Evolutionary conservation across 331 rosid species (phyloP).

Genomic region (Phaseolus coccineus): DNA sequence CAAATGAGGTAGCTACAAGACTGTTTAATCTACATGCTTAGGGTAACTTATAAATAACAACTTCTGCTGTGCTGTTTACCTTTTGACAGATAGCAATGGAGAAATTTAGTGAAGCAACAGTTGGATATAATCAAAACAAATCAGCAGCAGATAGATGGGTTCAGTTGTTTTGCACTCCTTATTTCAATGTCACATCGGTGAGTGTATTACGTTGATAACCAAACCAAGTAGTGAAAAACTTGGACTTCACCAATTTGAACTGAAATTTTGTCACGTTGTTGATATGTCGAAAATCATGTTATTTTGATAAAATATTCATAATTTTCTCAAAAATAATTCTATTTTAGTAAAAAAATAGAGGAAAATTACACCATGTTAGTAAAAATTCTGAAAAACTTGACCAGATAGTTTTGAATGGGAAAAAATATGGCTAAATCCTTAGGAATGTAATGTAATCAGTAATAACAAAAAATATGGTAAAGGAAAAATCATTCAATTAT

Average conservation of each 20-base stretch:
- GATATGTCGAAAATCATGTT: no score
- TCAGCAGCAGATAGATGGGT: slow-evolving; percentile 89
- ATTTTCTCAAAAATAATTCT: no score
- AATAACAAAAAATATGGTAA: not conserved
- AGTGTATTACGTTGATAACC: slow-evolving; percentile 45
- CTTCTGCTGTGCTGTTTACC: slow-evolving; percentile 1
- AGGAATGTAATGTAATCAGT: not conserved
- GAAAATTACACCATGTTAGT: no score
- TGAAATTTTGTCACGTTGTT: no score
- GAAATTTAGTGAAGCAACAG: slow-evolving; percentile 97
- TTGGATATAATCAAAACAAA: slow-evolving; percentile 71
- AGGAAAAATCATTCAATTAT: not conserved
- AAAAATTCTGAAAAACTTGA: not conserved
- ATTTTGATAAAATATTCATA: no score
- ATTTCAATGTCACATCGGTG: slow-evolving; percentile 87
- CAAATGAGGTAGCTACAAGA: slow-evolving; percentile 73
- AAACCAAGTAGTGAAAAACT: not conserved
- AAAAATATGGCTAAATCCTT: not conserved
- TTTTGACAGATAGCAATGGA: slow-evolving; percentile 82
- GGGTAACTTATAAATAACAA: slow-evolving; percentile 2
- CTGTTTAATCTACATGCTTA: not conserved
- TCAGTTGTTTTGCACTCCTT: slow-evolving; percentile 83
- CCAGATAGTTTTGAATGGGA: not conserved
- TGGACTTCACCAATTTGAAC: not conserved
- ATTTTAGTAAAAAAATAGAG: no score